These are phyloP conservation scores for Neoboletus magnificus DNA, from an alignment of 768 basidiomycete species.

Conservation along the genomic window DNA sequence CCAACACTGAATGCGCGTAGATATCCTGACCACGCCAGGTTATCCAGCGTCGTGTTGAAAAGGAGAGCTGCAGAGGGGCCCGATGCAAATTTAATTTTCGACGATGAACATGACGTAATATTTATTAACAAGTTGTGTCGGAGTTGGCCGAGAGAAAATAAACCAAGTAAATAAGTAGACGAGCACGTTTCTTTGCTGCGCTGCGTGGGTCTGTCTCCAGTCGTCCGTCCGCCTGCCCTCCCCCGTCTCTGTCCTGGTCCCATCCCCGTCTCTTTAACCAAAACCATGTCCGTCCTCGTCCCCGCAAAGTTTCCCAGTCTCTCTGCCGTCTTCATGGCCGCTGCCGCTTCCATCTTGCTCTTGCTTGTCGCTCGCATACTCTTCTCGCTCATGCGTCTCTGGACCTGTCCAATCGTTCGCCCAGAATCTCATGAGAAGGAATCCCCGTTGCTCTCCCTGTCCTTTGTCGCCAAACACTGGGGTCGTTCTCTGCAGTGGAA, in stretches of 20 bases:
- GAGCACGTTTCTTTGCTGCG: constrained; percentile 7
- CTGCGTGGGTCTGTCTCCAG: constrained; percentile 16
- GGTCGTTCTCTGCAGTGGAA: constrained; percentile 24
- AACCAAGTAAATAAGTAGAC: constrained; percentile 16
- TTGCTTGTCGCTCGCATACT: constrained; percentile 31
- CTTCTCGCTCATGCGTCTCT: constrained; percentile 26
- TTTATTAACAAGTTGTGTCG: constrained; percentile 15
- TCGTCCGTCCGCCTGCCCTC: constrained; percentile 7
- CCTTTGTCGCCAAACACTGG: constrained; percentile 11
- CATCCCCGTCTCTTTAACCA: constrained; percentile 23
- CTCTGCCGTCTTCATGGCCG: constrained; percentile 32
- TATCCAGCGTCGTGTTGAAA: background rate
- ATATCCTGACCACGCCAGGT: no score
- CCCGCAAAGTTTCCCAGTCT: constrained; percentile 29
- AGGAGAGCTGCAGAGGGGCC: background rate
- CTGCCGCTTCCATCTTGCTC: constrained; percentile 25
- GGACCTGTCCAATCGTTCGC: constrained; percentile 19
- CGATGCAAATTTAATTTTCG: background rate
- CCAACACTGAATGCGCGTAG: background rate
- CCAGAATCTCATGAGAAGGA: constrained; percentile 18
- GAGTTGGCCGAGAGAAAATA: constrained; percentile 23
- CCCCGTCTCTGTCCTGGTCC: constrained; percentile 16
- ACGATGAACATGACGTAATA: constrained; percentile 7
- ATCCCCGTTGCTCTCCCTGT: background rate
- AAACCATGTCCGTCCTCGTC: constrained; percentile 32